Evolutionary conservation across 306 rosid genomes (phyloP).

Genomic region (Citrullus colocynthis): DNA sequence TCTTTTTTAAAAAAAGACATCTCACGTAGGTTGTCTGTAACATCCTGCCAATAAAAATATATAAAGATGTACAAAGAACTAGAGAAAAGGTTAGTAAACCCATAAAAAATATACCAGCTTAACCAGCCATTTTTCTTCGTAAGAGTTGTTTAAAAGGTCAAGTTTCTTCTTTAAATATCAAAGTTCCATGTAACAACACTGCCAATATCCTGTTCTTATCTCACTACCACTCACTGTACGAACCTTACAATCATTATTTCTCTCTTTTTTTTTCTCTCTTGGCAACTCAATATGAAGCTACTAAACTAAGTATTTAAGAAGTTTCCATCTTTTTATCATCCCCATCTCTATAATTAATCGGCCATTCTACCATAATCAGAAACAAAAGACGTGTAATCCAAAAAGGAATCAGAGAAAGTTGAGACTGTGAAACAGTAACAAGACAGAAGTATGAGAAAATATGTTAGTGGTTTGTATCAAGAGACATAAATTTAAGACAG

Average conservation of each 20-base stretch:
- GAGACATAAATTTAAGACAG: neutral
- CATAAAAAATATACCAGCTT: too few species aligned
- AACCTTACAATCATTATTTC: neutral
- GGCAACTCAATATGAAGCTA: neutral
- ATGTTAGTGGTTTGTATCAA: neutral
- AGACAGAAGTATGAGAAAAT: neutral
- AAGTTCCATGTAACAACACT: too few species aligned
- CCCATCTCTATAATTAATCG: neutral
- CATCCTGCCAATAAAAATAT: too few species aligned
- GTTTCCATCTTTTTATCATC: neutral
- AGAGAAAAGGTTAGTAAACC: too few species aligned
- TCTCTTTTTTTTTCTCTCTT: neutral
- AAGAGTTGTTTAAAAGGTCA: too few species aligned
- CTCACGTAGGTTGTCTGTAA: too few species aligned
- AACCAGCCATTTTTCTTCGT: too few species aligned
- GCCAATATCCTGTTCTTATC: neutral
- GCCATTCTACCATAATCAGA: neutral
- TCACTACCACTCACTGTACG: neutral
- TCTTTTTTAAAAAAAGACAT: too few species aligned
- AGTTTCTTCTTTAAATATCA: too few species aligned
- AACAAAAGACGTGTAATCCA: neutral
- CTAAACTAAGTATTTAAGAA: neutral
- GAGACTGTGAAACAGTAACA: neutral
- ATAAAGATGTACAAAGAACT: too few species aligned
- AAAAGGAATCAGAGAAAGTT: neutral